These are phyloP conservation scores for Exserohilum turcica DNA, from an alignment of 2,329 filamentous ascomycete genomes.

Conservation along the genomic window DNA sequence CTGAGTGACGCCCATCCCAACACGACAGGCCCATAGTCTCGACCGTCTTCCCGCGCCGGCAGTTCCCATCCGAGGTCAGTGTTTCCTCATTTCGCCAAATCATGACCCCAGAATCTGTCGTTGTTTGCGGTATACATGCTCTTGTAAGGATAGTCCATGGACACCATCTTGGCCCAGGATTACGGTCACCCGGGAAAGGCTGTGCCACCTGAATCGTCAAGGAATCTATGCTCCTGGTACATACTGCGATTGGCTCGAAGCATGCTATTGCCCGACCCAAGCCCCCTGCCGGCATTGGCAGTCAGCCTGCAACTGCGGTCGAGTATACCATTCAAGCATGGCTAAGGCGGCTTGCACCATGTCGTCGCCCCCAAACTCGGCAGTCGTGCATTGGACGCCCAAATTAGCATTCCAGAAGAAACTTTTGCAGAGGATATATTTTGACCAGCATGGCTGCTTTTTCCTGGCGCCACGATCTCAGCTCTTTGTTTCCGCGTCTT, in stretches of 20 bases:
- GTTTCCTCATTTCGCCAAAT: not conserved
- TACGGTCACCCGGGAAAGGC: not conserved
- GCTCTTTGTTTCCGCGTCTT: not conserved
- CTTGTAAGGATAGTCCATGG: not conserved
- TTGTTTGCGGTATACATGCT: not conserved
- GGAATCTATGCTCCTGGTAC: not conserved
- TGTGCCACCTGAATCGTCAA: not conserved
- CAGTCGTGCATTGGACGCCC: slow-evolving; percentile 2
- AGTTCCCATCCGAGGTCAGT: not conserved
- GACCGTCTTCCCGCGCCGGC: not conserved
- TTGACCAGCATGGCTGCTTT: not conserved
- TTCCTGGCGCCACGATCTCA: not conserved
- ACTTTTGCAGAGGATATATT: not conserved
- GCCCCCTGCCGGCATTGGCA: not conserved
- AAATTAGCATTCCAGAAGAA: not conserved
- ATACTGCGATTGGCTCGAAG: not conserved
- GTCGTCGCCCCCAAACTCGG: slow-evolving; percentile 5
- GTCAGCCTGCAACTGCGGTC: not conserved
- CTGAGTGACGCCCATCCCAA: not conserved
- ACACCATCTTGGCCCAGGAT: not conserved
- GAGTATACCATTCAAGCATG: slow-evolving; percentile 2
- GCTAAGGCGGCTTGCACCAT: not conserved
- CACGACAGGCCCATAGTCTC: not conserved
- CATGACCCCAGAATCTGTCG: not conserved
- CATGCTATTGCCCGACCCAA: not conserved